Evolutionary conservation across 768 basidiomycete genomes (phyloP).

Genomic region (Hericium erinaceus): DNA sequence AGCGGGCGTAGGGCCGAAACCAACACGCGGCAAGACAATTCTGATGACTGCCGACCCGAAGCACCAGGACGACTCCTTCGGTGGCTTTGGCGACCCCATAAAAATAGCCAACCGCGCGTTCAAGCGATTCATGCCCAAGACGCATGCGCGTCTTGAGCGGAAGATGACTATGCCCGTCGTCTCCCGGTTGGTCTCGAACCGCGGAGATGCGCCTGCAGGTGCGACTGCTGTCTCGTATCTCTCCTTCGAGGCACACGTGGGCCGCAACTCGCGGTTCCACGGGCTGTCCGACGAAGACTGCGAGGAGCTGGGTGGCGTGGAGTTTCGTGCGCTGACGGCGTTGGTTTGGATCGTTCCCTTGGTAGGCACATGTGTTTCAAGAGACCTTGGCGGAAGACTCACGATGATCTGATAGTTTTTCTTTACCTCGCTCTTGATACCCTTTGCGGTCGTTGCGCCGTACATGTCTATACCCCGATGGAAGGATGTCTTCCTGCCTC

Average conservation of each 20-base stretch:
- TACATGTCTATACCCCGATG: constrained; percentile 32
- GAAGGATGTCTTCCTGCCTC: constrained; percentile 26
- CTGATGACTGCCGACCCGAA: constrained; percentile 1
- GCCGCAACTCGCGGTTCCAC: constrained; percentile 74
- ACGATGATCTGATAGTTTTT: constrained; percentile 31
- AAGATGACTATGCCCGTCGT: constrained; percentile 68
- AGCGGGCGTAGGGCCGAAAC: background rate
- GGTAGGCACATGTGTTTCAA: constrained; percentile 34
- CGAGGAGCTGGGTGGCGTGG: constrained; percentile 86
- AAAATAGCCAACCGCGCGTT: constrained; percentile 33
- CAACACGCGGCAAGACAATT: background rate
- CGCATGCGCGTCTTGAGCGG: constrained; percentile 44
- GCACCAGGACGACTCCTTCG: constrained; percentile 5
- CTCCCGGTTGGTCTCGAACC: constrained; percentile 36
- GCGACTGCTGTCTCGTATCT: constrained; percentile 24
- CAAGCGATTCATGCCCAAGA: constrained; percentile 45
- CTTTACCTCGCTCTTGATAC: constrained; percentile 31
- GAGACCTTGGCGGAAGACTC: background rate
- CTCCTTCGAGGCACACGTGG: constrained; percentile 33
- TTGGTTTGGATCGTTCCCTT: constrained; percentile 68
- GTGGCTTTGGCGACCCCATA: constrained; percentile 7
- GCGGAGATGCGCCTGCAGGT: constrained; percentile 4
- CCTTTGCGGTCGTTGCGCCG: constrained; percentile 37
- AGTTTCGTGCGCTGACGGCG: constrained; percentile 75
- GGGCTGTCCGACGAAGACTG: constrained; percentile 65